Evolutionary conservation across 306 rosid species (phyloP), one percentile per base, ranked within the genome.

Genomic region (Lathyrus oleraceus): DNA sequence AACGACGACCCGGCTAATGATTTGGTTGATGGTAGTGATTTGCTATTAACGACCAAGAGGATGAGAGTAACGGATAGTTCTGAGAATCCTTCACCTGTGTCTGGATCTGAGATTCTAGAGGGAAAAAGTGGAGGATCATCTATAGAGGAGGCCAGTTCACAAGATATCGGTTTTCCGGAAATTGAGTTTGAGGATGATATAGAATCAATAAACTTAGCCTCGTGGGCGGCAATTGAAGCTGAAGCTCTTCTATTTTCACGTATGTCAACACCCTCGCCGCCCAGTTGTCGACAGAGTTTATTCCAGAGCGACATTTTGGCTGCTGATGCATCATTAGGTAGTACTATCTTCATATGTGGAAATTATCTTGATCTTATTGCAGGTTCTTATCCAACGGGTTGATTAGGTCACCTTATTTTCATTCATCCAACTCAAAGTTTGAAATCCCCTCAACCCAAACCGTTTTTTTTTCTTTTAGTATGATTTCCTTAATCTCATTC

Each of bases 401-500:
- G 79, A 81, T 65, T 61, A 53, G 86, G 81, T 15, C 63, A 62
- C 42, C 78, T 78, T 75, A 53, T 71, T 54, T 82, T 66, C 69
- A 17, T 52, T 62, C 23, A 60, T n/a, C 83, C 83, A 40, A 39
- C 67, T 15, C 57, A 32, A 6, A 30, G 73, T 69, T 71, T 82
- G 63, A 68, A 71, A 15, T 12, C 20, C 15, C 45, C 74, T 32
- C 1, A 32, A 40, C 38, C 79, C 20, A 32, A 14, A 51, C 79
- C 74, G 2, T 28, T 79, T 53, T 67, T 67, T 39, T 20, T 75
- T 74, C 44, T 70, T 81, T 65, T 15, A 74, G 85, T 78, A 75
- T 65, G 67, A 59, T 62, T 68, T 75, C 20, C 64, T 61, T 12
- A 11, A 28, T 58, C 11, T 66, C 1, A 61, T 28, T 15, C 51